phyloP scores from a whole-genome alignment of 1,284 basidiomycete genomes.

The Irpex sp. region DNA sequence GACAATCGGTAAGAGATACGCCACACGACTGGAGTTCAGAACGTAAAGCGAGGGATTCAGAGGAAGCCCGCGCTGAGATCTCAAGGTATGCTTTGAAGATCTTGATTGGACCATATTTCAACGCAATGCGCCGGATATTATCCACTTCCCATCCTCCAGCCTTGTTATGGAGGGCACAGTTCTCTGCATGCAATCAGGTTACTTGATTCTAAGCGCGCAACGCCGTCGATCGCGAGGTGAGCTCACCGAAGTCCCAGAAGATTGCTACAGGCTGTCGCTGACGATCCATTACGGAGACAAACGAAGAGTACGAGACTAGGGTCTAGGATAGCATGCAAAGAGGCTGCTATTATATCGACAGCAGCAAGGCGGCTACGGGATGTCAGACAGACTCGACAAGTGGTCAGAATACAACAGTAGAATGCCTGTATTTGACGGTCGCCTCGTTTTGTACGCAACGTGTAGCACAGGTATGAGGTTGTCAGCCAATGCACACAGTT shows the following conservation, averaged over 20 bases:
- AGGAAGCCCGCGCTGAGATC: slow-evolving; percentile 25
- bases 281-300: background rate
- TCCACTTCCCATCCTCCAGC: slow-evolving; percentile 33
- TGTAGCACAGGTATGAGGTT: background rate
- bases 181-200: slow-evolving; percentile 34
- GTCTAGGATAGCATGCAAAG: background rate
- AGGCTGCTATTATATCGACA: background rate
- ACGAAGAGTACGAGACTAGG: background rate
- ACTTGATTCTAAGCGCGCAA: background rate
- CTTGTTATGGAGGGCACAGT: slow-evolving; percentile 43
- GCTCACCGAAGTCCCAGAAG: slow-evolving; percentile 60
- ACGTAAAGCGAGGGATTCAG: slow-evolving; percentile 37
- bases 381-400: background rate
- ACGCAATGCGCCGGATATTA: slow-evolving; percentile 23
- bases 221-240: background rate
- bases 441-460: background rate
- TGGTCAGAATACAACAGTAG: background rate
- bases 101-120: slow-evolving; percentile 23
- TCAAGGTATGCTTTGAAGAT: slow-evolving; percentile 48
- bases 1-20: slow-evolving; percentile 37
- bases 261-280: slow-evolving; percentile 39
- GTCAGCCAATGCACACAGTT: background rate
- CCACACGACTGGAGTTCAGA: slow-evolving; percentile 38
- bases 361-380: background rate
- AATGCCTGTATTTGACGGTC: background rate